These are phyloP conservation scores for Candolleomyces eurysporus DNA, from an alignment of 768 basidiomycete genomes.

Conservation along the genomic window DNA sequence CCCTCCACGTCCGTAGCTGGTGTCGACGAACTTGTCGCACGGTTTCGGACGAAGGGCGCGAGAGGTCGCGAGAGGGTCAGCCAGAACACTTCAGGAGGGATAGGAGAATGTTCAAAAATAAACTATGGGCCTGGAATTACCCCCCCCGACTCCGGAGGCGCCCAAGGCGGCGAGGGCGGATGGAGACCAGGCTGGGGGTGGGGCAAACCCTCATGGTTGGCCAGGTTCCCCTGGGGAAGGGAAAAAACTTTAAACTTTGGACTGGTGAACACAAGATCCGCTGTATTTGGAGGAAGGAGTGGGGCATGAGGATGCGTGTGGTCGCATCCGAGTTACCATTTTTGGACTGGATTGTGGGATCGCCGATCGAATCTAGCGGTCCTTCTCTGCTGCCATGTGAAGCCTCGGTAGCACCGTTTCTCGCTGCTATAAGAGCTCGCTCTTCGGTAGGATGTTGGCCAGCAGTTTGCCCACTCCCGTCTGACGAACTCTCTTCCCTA, in stretches of 20 bases:
- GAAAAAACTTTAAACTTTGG: too few relatives aligned
- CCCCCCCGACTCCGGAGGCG: too few relatives aligned
- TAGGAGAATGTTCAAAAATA: too few relatives aligned
- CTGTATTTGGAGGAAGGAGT: not conserved
- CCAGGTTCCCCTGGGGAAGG: too few relatives aligned
- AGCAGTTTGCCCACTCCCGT: slow-evolving; percentile 8
- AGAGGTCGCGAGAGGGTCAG: too few relatives aligned
- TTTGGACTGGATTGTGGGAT: slow-evolving; percentile 1
- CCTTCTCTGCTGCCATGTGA: slow-evolving; percentile 7
- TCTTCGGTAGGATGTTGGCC: slow-evolving; percentile 2
- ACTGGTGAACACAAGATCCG: not conserved
- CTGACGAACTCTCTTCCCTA: slow-evolving; percentile 13
- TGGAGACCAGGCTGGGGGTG: too few relatives aligned
- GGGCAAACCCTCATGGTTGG: too few relatives aligned
- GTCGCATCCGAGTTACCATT: not conserved
- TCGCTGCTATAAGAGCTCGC: slow-evolving; percentile 7
- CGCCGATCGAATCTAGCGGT: slow-evolving; percentile 11
- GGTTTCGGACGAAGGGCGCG: too few relatives aligned
- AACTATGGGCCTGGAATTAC: too few relatives aligned
- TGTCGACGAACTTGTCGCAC: too few relatives aligned
- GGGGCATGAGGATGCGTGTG: not conserved
- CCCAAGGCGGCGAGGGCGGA: too few relatives aligned
- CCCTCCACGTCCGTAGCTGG: not conserved
- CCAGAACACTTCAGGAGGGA: too few relatives aligned
- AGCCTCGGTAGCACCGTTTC: not conserved